Evolutionary conservation across 192 early-diverging fungal genomes (phyloP).

Genomic region (Backusella sp.): DNA sequence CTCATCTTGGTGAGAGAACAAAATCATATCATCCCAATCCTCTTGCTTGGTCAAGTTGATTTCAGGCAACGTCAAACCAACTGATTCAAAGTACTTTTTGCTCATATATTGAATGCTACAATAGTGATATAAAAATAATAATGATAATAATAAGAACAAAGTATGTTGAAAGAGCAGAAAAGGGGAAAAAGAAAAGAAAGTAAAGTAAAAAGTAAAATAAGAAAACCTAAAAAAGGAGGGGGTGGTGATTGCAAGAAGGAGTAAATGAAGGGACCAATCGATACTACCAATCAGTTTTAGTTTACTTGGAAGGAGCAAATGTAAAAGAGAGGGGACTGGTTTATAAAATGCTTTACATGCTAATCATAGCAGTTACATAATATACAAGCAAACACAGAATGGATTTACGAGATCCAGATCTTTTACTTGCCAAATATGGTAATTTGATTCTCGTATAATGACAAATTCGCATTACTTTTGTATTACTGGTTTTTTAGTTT

Average conservation of each 20-base stretch:
- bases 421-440: background rate
- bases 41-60: background rate
- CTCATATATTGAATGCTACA: background rate
- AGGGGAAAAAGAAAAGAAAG: background rate
- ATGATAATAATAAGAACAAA: background rate
- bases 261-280: background rate
- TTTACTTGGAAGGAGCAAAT: background rate
- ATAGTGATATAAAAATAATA: background rate
- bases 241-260: background rate
- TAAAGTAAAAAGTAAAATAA: background rate
- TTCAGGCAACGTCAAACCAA: conserved; percentile 2
- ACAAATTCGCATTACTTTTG: background rate
- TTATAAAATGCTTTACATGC: background rate
- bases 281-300: background rate
- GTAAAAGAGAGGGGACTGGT: background rate
- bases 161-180: background rate
- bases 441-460: background rate
- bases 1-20: background rate
- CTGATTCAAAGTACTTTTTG: background rate
- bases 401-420: no score
- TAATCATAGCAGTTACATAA: background rate
- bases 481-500: no score
- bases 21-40: conserved; percentile 8
- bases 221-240: background rate
- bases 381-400: no score